Evolutionary conservation across 2,329 filamentous ascomycete species (phyloP).

Genomic region (Talaromyces piceae): DNA sequence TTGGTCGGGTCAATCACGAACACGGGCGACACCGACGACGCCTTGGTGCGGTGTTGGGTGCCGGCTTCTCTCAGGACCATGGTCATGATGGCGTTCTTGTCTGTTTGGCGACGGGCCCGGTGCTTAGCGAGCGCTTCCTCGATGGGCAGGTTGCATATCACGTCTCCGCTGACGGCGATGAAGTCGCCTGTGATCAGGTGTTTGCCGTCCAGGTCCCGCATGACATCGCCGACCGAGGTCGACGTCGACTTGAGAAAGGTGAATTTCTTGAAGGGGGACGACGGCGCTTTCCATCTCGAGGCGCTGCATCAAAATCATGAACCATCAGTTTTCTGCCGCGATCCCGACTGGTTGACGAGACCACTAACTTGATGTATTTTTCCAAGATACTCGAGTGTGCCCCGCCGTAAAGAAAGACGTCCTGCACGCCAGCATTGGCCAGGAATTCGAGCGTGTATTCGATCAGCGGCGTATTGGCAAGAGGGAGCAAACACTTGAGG

Average conservation of each 20-base stretch:
- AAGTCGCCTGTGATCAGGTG: conserved; percentile 85
- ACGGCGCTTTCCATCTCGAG: conserved; percentile 66
- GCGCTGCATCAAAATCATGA: conserved; percentile 33
- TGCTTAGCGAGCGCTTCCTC: conserved; percentile 71
- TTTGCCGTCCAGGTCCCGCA: conserved; percentile 85
- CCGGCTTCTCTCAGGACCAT: conserved; percentile 79
- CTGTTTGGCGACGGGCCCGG: conserved; percentile 67
- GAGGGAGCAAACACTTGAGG: conserved; percentile 85
- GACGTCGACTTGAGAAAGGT: conserved; percentile 84
- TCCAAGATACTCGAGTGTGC: conserved; percentile 83
- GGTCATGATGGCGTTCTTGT: conserved; percentile 97
- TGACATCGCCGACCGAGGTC: conserved; percentile 82
- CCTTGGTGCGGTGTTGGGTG: conserved; percentile 66
- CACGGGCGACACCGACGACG: conserved; percentile 65
- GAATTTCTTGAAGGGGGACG: conserved; percentile 72
- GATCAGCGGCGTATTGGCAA: conserved; percentile 90
- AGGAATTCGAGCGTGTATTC: conserved; percentile 97
- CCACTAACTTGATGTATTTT: conserved; percentile 62
- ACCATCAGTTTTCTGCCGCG: neutral
- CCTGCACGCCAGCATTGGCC: conserved; percentile 87
- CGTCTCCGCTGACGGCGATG: conserved; percentile 82
- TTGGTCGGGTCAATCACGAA: conserved; percentile 79
- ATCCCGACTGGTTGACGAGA: neutral
- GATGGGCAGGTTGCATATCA: conserved; percentile 84
- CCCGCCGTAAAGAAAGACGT: conserved; percentile 87